Evolutionary conservation across 1,139 yeast species (phyloP).

Genomic region (Debaryomycetaceae sp.): DNA sequence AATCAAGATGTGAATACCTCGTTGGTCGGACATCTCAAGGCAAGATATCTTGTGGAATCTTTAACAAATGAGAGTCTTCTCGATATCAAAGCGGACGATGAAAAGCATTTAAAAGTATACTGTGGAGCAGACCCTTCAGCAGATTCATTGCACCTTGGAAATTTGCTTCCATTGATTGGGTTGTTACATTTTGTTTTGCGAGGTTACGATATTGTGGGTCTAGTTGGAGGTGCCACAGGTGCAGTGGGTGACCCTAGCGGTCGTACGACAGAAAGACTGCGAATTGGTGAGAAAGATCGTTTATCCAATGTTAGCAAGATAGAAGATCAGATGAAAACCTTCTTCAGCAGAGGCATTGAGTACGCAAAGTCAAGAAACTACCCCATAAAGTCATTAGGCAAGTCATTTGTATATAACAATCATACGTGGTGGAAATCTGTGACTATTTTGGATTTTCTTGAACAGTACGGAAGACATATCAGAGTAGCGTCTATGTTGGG

Average conservation of each 20-base stretch:
- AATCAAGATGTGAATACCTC: constrained; percentile 35
- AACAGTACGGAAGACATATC: constrained; percentile 73
- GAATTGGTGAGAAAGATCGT: constrained; percentile 51
- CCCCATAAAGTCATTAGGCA: constrained; percentile 36
- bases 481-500: constrained; percentile 85
- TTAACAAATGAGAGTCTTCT: constrained; percentile 47
- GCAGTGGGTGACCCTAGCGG: constrained; percentile 98
- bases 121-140: constrained; percentile 99
- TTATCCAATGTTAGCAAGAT: constrained; percentile 60
- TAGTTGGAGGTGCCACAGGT: constrained; percentile 98
- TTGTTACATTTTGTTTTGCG: constrained; percentile 77
- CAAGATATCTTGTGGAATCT: constrained; percentile 47
- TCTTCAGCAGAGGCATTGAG: constrained; percentile 60
- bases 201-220: constrained; percentile 78
- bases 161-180: constrained; percentile 81
- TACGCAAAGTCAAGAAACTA: constrained; percentile 59
- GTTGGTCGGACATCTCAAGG: constrained; percentile 42
- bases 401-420: constrained; percentile 55
- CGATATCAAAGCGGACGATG: constrained; percentile 28
- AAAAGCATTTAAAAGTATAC: constrained; percentile 55
- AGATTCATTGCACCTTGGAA: constrained; percentile 82
- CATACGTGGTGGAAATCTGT: constrained; percentile 83
- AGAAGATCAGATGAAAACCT: constrained; percentile 55
- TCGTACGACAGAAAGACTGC: constrained; percentile 67
- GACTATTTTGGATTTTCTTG: constrained; percentile 71